phyloP scores from a whole-genome alignment of 2,329 filamentous ascomycete species.

The Colletotrichum cordylinicola region DNA sequence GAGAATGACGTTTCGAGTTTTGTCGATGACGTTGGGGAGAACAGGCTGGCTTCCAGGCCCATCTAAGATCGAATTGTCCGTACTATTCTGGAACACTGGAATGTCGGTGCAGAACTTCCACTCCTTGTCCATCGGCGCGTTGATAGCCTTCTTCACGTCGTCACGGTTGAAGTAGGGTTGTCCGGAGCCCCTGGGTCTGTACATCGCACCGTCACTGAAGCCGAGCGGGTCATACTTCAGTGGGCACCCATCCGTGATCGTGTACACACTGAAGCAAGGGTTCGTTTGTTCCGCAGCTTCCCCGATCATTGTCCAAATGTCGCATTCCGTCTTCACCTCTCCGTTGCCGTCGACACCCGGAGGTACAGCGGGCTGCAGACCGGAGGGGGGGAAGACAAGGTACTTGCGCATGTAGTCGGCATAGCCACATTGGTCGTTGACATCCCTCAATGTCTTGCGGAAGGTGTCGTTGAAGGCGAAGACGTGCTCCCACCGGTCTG shows the following conservation, averaged over 20 bases:
- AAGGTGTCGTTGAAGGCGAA: slow-evolving; percentile 70
- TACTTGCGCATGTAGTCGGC: slow-evolving; percentile 64
- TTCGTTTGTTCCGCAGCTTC: slow-evolving; percentile 63
- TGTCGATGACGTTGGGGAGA: slow-evolving; percentile 75
- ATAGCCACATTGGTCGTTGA: slow-evolving; percentile 66
- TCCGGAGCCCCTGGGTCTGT: slow-evolving; percentile 65
- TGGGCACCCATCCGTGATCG: slow-evolving; percentile 76
- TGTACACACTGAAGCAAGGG: slow-evolving; percentile 82
- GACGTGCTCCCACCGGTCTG: slow-evolving; percentile 64
- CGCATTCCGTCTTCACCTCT: slow-evolving; percentile 53
- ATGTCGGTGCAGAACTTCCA: slow-evolving; percentile 48
- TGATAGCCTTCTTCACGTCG: slow-evolving; percentile 73
- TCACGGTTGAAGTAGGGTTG: slow-evolving; percentile 73
- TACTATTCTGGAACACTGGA: slow-evolving; percentile 40
- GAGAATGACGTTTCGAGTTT: slow-evolving; percentile 75
- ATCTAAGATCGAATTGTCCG: slow-evolving; percentile 52
- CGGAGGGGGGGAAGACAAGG: slow-evolving; percentile 71
- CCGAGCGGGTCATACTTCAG: slow-evolving; percentile 72
- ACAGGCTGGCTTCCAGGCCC: slow-evolving; percentile 59
- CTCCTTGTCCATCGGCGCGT: slow-evolving; percentile 56
- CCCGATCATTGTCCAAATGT: slow-evolving; percentile 58
- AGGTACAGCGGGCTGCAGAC: slow-evolving; percentile 56
- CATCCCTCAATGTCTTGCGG: slow-evolving; percentile 54
- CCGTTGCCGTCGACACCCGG: slow-evolving; percentile 48
- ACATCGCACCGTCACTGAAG: slow-evolving; percentile 69